Evolutionary conservation across 139 green algal species (phyloP), one percentile per base, ranked within the genome.

Genomic region (Chlamydomonas sp.): DNA sequence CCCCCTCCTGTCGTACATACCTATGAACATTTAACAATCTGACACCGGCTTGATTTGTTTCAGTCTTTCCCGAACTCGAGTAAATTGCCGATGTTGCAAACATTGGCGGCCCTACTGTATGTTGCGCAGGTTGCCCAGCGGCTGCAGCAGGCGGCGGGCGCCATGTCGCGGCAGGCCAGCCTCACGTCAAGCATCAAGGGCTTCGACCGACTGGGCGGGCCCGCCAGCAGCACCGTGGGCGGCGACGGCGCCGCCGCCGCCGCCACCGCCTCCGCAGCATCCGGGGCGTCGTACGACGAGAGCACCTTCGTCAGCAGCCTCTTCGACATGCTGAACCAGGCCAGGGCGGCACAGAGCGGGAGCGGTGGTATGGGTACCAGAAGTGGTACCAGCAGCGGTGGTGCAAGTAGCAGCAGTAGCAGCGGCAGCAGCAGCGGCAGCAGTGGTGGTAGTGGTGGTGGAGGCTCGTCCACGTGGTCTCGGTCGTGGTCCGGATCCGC

Each of bases 141-240:
- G 58, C 74, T 83, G 74, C 57, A 74, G 64, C 66, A 74, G 73
- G 64, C 63, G 14, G 7, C 80, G 4, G 78, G 20, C 31, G 66
- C 72, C 79, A 73, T 74, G 17, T 57, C 81, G 84, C 63, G 75
- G 16, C 78, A 76, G 58, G 78, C 72, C 10, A 72, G 79, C 3
- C 69, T 85, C 59, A 79, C 78, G 1, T 87, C 12, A 5, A 63
- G 62, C 9, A 2, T 88, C 75, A 88, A 77, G 64, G 84, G 84
- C 18, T 83, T 88, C 18, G 84, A 88, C 4, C 5, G 2, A 62
- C 62, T 87, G 75, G 15, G 63, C 10, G 57, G n/a, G 18, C 5
- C 69, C n/a, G 16, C 14, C 10, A 64, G 61, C 72, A 64, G 7
- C 81, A 75, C n/a, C 58, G 49, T 14, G 1, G 78, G 73, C 78